These are phyloP conservation scores for Flaveria floridana DNA, from an alignment of 140 eudicot genomes.

Conservation along the genomic window DNA sequence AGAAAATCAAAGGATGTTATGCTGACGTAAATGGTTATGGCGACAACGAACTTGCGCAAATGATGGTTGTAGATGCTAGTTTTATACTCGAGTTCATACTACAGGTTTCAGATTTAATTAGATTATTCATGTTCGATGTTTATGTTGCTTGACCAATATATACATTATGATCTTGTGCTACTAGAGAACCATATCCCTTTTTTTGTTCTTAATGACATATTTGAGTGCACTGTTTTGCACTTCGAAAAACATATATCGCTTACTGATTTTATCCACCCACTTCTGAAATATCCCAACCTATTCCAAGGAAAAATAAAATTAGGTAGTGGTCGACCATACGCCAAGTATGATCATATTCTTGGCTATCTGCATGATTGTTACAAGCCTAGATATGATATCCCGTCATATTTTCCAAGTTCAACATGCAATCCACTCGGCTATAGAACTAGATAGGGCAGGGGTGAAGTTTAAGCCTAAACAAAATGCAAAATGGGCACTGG, in stretches of 20 bases:
- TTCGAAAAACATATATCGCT: background rate
- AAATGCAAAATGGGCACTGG: background rate
- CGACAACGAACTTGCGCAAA: background rate
- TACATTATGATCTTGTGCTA: background rate
- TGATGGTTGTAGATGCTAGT: conserved; percentile 5
- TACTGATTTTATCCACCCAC: background rate
- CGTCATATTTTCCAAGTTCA: background rate
- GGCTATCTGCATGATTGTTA: background rate
- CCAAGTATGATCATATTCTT: conserved; percentile 5
- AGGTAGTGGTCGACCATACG: background rate
- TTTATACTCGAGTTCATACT: conserved; percentile 2
- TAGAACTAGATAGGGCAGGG: conserved; percentile 1
- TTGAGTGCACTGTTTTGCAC: background rate
- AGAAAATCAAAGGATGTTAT: background rate
- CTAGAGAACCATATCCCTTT: conserved; percentile 11
- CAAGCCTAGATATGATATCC: background rate
- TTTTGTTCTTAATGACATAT: background rate
- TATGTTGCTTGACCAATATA: background rate
- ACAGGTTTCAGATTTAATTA: background rate
- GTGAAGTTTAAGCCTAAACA: conserved; percentile 2
- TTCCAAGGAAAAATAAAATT: background rate
- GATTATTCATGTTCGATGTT: no score
- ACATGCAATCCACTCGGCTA: background rate
- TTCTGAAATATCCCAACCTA: background rate
- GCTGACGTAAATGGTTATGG: background rate